Base-by-base conservation (phyloP, 2,329 filamentous ascomycete genomes). In the Pseudocercospora fijiensis region DNA sequence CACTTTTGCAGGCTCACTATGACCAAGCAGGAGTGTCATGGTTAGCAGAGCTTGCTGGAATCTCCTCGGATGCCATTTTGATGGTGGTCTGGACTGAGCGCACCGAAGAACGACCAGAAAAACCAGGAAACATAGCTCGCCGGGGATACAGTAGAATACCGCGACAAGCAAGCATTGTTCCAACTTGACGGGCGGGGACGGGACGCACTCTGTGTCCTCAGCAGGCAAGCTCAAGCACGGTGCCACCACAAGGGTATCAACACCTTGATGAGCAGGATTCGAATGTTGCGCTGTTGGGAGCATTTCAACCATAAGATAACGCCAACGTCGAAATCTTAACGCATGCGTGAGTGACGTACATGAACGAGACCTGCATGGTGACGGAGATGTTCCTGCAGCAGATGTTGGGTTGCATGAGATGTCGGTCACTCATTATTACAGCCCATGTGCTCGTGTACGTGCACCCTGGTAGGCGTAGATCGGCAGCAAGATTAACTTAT, bases 21-120 rank as follows among this genome's bases (percentile, higher is more conserved):
- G 49, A 28, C 26, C 22, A 28, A 53, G 49, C 5, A 28, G 26
- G 16, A 26, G 28, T n/a, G 49, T 53, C 45, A 49, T 26, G 45
- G 26, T 53, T 26, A 28, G 11, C 26, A 53, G 16, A 27, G 11
- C 49, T 26, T 53, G 18, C 24, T 53, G 49, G 49, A 28, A 9
- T 10, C 49, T 53, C 22, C 13, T 53, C 49, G 49, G 49, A 16
- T 28, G 26, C 45, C 49, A 18, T 53, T 13, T 28, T 13, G 22
- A 53, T 2, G 49, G 49, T 53, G 49, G 20, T 53, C 49, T 53
- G 22, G 49, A 30, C 22, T 28, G 6, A n/a, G 26, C 16, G 26
- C 22, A 26, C 49, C 49, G 49, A 53, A 53, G 49, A 53, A 53
- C 26, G 49, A 53, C 49, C 49, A 53, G 49, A 53, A 53, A 53